Evolutionary conservation across 371 early-diverging fungal genomes (phyloP).

Genomic region (Mortierella sp.): DNA sequence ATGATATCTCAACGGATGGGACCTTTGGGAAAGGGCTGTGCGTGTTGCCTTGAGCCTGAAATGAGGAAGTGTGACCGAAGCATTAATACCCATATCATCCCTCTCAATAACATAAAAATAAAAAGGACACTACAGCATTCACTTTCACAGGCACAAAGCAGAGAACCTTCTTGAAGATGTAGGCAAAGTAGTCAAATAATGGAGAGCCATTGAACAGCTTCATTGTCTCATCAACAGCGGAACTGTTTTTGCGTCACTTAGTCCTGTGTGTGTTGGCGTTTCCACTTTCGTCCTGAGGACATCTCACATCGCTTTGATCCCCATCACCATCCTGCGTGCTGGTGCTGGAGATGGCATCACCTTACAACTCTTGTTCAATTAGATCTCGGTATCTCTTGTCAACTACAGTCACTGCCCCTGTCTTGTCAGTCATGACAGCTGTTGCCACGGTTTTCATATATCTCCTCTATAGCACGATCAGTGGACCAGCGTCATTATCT

Average conservation of each 20-base stretch:
- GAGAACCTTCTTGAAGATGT: slow-evolving; percentile 2
- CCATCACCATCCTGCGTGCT: no score
- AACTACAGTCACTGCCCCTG: no score
- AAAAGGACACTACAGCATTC: neutral
- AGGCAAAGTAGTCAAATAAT: slow-evolving; percentile 3
- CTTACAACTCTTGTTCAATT: no score
- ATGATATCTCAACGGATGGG: neutral
- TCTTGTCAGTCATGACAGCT: no score
- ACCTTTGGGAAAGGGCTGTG: neutral
- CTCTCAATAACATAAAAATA: slow-evolving; percentile 2
- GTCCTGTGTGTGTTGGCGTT: neutral
- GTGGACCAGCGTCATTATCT: no score
- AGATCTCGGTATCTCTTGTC: no score
- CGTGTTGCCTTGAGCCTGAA: slow-evolving; percentile 8
- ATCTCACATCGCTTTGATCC: no score
- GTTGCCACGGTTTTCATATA: no score
- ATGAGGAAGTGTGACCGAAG: slow-evolving; percentile 7
- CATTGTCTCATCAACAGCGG: slow-evolving; percentile 2
- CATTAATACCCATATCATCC: neutral
- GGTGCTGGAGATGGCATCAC: no score
- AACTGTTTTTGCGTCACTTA: neutral
- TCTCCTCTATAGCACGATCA: no score
- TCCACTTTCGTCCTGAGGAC: no score
- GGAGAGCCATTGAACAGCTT: neutral
- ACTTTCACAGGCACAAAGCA: neutral